phyloP scores from a whole-genome alignment of 441 rosid genomes.

The Corymbia citriodora region DNA sequence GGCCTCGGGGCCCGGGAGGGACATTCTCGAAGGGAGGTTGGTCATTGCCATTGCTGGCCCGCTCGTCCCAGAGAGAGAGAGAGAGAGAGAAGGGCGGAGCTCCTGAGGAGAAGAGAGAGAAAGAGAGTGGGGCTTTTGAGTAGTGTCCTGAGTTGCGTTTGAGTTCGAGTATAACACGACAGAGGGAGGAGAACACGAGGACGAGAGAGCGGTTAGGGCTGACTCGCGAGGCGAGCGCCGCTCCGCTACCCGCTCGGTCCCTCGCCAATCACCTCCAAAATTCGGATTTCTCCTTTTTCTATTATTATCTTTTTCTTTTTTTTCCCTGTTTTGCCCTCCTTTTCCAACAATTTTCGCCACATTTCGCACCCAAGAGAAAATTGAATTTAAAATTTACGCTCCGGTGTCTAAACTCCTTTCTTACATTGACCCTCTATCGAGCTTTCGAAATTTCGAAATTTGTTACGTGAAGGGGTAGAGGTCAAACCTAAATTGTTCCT shows the following conservation, averaged over 20 bases:
- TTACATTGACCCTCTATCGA: neutral
- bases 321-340: neutral
- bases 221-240: neutral
- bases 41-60: conserved; percentile 2
- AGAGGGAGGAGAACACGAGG: neutral
- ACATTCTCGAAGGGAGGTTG: conserved; percentile 4
- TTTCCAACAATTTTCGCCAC: neutral
- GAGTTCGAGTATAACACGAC: neutral
- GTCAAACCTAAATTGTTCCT: too few species aligned
- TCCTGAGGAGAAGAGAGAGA: neutral
- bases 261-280: neutral
- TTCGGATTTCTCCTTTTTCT: neutral
- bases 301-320: too few species aligned
- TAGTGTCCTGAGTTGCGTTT: too few species aligned
- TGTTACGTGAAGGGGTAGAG: too few species aligned
- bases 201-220: neutral
- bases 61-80: neutral
- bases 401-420: neutral
- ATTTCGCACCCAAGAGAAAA: neutral
- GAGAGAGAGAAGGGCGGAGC: neutral
- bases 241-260: neutral
- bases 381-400: neutral
- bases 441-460: neutral
- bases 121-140: neutral
- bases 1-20: conserved; percentile 1